Conservation (phyloP, 148 eudicot genomes). For the Rhododendron kiyosumense region DNA sequence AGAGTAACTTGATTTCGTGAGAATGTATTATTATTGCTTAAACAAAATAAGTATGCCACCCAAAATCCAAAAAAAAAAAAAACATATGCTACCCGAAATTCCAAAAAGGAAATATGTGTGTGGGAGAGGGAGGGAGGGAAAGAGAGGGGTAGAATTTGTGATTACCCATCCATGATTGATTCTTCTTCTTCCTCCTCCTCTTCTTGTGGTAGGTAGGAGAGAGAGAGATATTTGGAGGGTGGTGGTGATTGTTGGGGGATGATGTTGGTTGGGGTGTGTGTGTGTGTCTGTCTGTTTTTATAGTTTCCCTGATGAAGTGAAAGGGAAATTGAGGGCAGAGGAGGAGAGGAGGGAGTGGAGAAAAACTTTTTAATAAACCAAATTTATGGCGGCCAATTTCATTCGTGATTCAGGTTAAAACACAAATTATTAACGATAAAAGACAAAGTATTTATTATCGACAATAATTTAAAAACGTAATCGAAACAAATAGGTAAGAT, state of each 20-base stretch:
- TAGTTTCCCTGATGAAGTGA: background rate
- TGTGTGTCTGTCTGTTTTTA: background rate
- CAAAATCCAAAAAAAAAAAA: too few species aligned
- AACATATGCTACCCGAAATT: too few species aligned
- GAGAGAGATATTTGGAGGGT: background rate
- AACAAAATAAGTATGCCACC: too few species aligned
- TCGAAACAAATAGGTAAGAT: rapidly evolving
- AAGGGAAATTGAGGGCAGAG: background rate
- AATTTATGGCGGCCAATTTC: too few species aligned
- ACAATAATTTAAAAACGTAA: too few species aligned
- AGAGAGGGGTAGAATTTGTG: background rate
- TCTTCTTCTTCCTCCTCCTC: background rate
- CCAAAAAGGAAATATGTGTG: background rate
- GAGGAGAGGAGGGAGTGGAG: background rate
- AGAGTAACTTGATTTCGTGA: too few species aligned
- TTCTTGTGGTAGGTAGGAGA: background rate
- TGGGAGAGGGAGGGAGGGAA: background rate
- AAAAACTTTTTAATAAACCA: too few species aligned
- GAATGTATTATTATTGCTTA: too few species aligned
- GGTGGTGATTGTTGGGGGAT: background rate
- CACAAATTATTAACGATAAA: too few species aligned
- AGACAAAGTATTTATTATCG: too few species aligned
- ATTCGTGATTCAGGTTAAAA: too few species aligned
- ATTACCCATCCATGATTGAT: background rate
- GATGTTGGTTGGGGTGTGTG: background rate